phyloP scores from a whole-genome alignment of 2,329 filamentous ascomycete species.

The Colletotrichum tabaci region DNA sequence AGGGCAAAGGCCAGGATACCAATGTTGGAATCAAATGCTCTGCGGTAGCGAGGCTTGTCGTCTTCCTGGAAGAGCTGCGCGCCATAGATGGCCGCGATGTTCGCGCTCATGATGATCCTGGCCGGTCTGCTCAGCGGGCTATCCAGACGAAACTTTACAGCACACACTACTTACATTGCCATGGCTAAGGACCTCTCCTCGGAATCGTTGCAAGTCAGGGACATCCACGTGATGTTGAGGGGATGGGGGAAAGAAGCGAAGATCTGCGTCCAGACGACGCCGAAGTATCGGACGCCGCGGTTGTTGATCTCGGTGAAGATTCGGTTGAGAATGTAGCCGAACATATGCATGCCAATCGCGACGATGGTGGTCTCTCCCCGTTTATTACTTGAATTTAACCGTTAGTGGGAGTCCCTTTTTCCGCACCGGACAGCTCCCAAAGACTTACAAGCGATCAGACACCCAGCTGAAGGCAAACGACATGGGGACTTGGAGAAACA shows the following conservation, averaged over 20 bases:
- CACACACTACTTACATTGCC: slow-evolving; percentile 62
- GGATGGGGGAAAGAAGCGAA: slow-evolving; percentile 70
- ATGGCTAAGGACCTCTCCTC: slow-evolving; percentile 72
- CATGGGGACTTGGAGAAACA: slow-evolving; percentile 66
- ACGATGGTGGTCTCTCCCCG: slow-evolving; percentile 68
- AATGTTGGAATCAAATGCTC: slow-evolving; percentile 64
- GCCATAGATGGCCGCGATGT: slow-evolving; percentile 73
- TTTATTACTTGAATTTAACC: slow-evolving; percentile 49
- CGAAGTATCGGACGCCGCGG: slow-evolving; percentile 65
- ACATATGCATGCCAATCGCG: slow-evolving; percentile 61
- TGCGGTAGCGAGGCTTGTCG: slow-evolving; percentile 65
- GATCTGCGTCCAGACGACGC: slow-evolving; percentile 69
- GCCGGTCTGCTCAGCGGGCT: neutral
- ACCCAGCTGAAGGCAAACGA: slow-evolving; percentile 67
- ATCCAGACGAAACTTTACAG: neutral
- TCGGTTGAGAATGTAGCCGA: slow-evolving; percentile 69
- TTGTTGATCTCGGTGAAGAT: slow-evolving; percentile 62
- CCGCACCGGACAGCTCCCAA: neutral
- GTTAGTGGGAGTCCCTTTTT: neutral
- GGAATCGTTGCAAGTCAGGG: slow-evolving; percentile 68
- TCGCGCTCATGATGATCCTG: slow-evolving; percentile 73
- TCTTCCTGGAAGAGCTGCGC: slow-evolving; percentile 71
- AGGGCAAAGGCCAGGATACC: slow-evolving; percentile 61
- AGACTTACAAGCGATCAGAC: slow-evolving; percentile 65
- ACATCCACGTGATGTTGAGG: slow-evolving; percentile 74